Evolutionary conservation across 805 yeast genomes (phyloP).

Genomic region (Yarrowia yakushimensis): DNA sequence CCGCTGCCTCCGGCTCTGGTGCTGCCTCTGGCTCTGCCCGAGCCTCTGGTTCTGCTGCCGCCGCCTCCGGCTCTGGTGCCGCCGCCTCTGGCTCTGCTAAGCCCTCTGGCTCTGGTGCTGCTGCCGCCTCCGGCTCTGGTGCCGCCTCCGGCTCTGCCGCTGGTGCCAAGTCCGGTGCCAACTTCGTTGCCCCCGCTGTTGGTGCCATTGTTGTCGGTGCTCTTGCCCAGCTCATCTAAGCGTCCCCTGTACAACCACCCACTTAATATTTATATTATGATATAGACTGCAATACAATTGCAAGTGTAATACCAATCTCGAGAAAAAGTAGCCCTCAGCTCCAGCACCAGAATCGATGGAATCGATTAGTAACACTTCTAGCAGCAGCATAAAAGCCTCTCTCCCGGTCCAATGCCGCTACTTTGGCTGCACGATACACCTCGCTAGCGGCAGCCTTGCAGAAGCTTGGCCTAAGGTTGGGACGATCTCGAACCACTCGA

Average conservation of each 20-base stretch:
- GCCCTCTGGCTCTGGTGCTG: background rate
- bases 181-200: constrained; percentile 1
- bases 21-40: background rate
- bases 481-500: background rate
- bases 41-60: no score
- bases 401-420: no score
- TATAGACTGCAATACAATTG: constrained; percentile 13
- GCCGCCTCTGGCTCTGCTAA: constrained; percentile 3
- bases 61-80: no score
- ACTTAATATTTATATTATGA: constrained; percentile 8
- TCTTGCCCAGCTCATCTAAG: constrained; percentile 22
- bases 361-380: background rate
- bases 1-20: background rate
- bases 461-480: background rate
- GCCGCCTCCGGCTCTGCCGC: background rate
- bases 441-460: background rate
- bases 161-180: background rate
- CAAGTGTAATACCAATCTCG: background rate
- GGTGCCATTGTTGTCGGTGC: constrained; percentile 23
- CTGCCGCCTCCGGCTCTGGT: background rate
- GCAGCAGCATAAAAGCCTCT: no score
- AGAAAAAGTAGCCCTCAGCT: background rate
- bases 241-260: constrained; percentile 1
- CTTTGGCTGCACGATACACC: background rate
- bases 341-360: no score